Base-by-base conservation (phyloP, 2,329 filamentous ascomycete genomes). In the Alternaria longipes region DNA sequence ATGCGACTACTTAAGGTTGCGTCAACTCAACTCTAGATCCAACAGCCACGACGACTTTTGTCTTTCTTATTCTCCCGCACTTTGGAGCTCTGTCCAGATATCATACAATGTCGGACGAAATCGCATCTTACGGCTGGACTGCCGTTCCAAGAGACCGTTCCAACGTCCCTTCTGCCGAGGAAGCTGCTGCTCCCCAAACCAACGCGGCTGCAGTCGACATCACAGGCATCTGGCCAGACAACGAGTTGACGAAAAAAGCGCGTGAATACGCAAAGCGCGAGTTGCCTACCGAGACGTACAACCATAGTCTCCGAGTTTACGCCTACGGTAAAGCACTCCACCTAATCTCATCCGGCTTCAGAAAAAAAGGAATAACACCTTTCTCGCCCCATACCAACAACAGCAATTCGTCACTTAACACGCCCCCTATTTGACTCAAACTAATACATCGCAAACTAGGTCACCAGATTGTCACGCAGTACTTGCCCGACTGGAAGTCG, bases 271-370 rank as follows among this genome's bases (percentile, higher is more conserved):
- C 36, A 0, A 20, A 59, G 20, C 6, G 49, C 2, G 18, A 41
- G 3, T 28, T 59, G 4, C 8, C 11, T 0, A 12, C 32, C 2
- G 51, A 56, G 20, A 46, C 42, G 2, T 59, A 38, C 18, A 56
- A 59, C 9, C 56, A 59, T 12, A 55, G 51, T 22, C 18, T 59
- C 20, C 38, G 52, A 12, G 56, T 59, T 0, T 59, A 45, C 44
- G 49, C 42, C 22, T 59, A 59, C 18, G 51, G 56, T 59, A 20
- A 8, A 7, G 5, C 12, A 44, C 1, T 7, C 8, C 34, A 1
- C 34, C 6, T 3, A 30, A 30, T 40, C 47, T 7, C 6, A 9
- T 1, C 0, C 30, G 7, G 42, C 14, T 22, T 11, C 28, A 9
- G 9, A 2, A 2, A 2, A 16, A 3, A 1, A 9, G 5, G 0